Evolutionary conservation across 192 early-diverging fungal genomes (phyloP), one percentile per base, ranked within the genome.

Genomic region (Umbelopsis vinacea): DNA sequence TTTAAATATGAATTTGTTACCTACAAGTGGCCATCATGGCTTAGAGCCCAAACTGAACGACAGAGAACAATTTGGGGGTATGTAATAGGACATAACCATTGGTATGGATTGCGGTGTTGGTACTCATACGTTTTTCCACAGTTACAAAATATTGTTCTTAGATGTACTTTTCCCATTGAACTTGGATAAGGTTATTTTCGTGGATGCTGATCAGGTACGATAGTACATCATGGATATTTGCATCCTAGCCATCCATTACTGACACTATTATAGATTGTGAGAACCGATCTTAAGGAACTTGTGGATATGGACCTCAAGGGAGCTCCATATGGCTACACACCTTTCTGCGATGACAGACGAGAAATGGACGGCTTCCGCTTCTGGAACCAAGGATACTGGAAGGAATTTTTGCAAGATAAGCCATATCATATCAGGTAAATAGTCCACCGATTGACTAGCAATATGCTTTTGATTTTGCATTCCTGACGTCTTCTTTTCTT

Each of bases 11-110:
- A 98, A 84, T 88, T 98, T 50, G 95, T 99, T 24, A 97, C 96
- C 3, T 98, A 98, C 83, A 97, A 96, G 73, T 99, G 97, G 97
- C 97, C 97, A 19, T 91, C 95, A 47, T 99, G 96, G 96, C 85
- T 99, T 26, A 87, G 93, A 52, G 79, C 86, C 24, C 95, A 98
- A 80, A 93, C 89, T 0, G 96, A 97, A 75, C 98, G 98, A 76
- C 96, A 99, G 82, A 81, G 97, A 33, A 97, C 91, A 0, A 99
- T 99, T 71, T 99, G 97, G 97, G 97, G 94, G 63, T 87, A 75
- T 40, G 48, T 45, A 7, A 37, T 8, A 19, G 2, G 33, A 35
- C 26, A 38, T 12, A 4, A 26, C 48, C 47, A 15, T 24, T 38
- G 19, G 17, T 52, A 21, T 52, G 29, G 10, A 35, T 4, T 57